Conservation (phyloP, 1,284 basidiomycete genomes). For the Boletus holoroseus region DNA sequence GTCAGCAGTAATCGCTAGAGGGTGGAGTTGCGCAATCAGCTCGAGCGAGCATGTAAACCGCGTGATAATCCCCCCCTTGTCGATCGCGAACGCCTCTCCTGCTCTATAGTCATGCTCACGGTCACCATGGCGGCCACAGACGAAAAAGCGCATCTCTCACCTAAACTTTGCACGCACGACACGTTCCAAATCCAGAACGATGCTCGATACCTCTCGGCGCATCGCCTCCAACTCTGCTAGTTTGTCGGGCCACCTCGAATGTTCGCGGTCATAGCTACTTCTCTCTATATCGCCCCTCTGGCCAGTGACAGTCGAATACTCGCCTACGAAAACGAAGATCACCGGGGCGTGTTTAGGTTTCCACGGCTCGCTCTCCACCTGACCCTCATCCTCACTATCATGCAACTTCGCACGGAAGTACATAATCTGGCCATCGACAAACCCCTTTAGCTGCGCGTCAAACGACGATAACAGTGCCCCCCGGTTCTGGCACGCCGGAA, state of each 20-base stretch:
- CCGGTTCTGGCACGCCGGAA: conserved; percentile 19
- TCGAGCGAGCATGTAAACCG: conserved; percentile 39
- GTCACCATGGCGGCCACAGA: neutral
- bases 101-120: conserved; percentile 22
- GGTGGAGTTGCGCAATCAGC: conserved; percentile 30
- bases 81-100: conserved; percentile 31
- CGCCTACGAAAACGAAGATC: conserved; percentile 49
- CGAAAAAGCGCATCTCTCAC: conserved; percentile 30
- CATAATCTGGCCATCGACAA: conserved; percentile 25
- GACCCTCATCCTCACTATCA: neutral
- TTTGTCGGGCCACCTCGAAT: neutral
- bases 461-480: conserved; percentile 18
- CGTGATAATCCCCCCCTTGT: conserved; percentile 36
- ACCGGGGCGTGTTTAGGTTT: conserved; percentile 8
- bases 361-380: neutral
- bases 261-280: conserved; percentile 14
- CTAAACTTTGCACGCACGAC: conserved; percentile 30
- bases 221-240: conserved; percentile 7
- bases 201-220: conserved; percentile 17
- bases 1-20: neutral
- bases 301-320: conserved; percentile 47
- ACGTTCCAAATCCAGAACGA: conserved; percentile 18
- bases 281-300: conserved; percentile 35
- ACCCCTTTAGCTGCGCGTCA: conserved; percentile 17
- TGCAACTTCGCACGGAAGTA: conserved; percentile 20